Evolutionary conservation across 495 filamentous ascomycete genomes (phyloP).

Genomic region (Xylona heveae): DNA sequence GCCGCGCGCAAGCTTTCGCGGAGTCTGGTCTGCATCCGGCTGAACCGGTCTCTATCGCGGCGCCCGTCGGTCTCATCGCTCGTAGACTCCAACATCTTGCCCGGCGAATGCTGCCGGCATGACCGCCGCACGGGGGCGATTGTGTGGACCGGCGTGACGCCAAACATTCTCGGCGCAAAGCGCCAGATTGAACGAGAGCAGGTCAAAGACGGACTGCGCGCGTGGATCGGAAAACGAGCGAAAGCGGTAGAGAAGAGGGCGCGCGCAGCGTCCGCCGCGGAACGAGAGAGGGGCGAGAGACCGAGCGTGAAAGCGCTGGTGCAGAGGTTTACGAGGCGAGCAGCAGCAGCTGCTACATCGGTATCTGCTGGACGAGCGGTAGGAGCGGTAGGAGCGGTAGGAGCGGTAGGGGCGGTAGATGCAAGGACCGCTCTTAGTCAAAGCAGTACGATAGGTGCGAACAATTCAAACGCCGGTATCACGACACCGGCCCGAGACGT

Average conservation of each 20-base stretch:
- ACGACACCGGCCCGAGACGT: no score
- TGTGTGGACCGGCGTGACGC: not conserved
- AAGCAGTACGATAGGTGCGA: no score
- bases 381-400: no score
- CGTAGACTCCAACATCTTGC: slow-evolving; percentile 15
- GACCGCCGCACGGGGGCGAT: not conserved
- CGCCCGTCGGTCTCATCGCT: slow-evolving; percentile 12
- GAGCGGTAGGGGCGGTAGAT: no score
- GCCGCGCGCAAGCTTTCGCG: slow-evolving; percentile 29
- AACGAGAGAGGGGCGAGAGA: not conserved
- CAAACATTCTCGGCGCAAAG: not conserved
- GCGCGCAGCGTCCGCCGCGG: not conserved
- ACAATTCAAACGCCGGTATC: no score
- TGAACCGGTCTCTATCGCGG: slow-evolving; percentile 14
- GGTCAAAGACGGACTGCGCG: not conserved
- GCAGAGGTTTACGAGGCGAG: not conserved
- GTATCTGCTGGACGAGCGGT: no score
- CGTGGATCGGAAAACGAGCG: not conserved
- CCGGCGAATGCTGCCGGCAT: slow-evolving; percentile 6
- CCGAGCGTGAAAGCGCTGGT: not conserved
- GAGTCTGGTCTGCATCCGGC: slow-evolving; percentile 26
- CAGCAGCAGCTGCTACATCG: no score
- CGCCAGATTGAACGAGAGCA: not conserved
- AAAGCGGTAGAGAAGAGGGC: not conserved
- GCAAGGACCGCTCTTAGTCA: no score